Evolutionary conservation across 805 yeast genomes (phyloP).

Genomic region (Saturnispora ahearnii): DNA sequence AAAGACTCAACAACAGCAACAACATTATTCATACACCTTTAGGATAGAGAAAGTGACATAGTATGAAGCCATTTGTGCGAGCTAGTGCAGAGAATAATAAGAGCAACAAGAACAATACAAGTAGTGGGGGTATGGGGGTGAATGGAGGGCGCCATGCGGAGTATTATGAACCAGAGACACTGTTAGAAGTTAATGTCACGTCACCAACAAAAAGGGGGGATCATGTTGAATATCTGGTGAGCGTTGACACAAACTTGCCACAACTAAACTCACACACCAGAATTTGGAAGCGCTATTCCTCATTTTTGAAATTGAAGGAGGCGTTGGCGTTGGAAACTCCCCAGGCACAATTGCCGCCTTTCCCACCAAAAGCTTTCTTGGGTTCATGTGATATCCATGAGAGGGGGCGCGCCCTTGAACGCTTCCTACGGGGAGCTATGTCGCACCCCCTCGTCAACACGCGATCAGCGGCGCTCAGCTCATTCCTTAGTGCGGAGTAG

Average conservation of each 20-base stretch:
- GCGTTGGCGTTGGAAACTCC: constrained; percentile 68
- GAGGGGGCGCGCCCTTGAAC: constrained; percentile 75
- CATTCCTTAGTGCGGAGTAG: constrained; percentile 1
- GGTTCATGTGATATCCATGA: constrained; percentile 61
- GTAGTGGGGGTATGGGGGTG: not conserved
- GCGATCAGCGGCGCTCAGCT: constrained; percentile 53
- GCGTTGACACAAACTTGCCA: constrained; percentile 87
- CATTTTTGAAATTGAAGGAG: constrained; percentile 73
- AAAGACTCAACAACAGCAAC: constrained; percentile 13
- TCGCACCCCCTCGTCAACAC: constrained; percentile 91
- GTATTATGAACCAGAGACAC: constrained; percentile 92
- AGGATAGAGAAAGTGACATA: too few species aligned
- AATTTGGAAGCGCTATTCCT: constrained; percentile 77
- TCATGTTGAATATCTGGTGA: constrained; percentile 75
- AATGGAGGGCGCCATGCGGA: constrained; percentile 18
- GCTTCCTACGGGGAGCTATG: constrained; percentile 67
- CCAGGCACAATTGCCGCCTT: constrained; percentile 71
- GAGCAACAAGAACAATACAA: not conserved
- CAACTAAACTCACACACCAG: constrained; percentile 60
- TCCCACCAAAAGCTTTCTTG: constrained; percentile 75
- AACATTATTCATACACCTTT: too few species aligned
- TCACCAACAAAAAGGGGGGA: constrained; percentile 56
- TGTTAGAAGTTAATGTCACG: constrained; percentile 80
- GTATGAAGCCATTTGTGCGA: not conserved
- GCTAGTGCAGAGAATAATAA: not conserved